phyloP scores from a whole-genome alignment of 2,329 filamentous ascomycete species.

The Aspergillus latus region DNA sequence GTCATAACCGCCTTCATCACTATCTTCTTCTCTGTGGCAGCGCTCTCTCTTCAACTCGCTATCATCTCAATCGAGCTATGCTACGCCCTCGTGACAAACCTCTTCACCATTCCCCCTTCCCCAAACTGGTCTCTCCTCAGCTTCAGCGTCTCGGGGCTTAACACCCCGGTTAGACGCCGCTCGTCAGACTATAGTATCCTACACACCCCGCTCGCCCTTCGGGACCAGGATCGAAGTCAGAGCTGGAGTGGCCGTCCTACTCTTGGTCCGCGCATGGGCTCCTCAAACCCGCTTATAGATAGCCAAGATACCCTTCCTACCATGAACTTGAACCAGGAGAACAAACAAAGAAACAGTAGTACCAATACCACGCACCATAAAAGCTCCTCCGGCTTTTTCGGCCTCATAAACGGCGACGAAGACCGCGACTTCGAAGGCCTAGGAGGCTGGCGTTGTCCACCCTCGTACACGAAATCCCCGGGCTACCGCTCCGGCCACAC shows the following conservation, averaged over 20 bases:
- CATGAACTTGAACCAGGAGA: background rate
- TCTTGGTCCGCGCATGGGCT: constrained; percentile 10
- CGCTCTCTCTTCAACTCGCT: constrained; percentile 61
- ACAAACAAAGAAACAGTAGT: constrained; percentile 20
- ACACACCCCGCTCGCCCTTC: constrained; percentile 1
- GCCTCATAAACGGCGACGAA: constrained; percentile 34
- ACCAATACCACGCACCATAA: constrained; percentile 12
- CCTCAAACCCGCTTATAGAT: constrained; percentile 5
- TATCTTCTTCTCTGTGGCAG: constrained; percentile 60
- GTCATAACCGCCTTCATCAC: constrained; percentile 64
- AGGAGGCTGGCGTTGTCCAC: constrained; percentile 40
- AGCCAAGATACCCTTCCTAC: background rate
- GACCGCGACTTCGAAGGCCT: constrained; percentile 47
- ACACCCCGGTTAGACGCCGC: constrained; percentile 27
- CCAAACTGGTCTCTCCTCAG: constrained; percentile 29
- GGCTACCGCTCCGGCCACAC: constrained; percentile 24
- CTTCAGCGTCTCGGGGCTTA: constrained; percentile 31
- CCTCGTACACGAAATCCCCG: constrained; percentile 20
- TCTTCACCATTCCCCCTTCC: constrained; percentile 44
- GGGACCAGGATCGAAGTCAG: background rate
- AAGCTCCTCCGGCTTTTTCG: constrained; percentile 22
- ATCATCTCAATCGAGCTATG: constrained; percentile 65
- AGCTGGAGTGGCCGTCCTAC: constrained; percentile 1
- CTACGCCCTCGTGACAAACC: constrained; percentile 58
- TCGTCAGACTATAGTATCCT: constrained; percentile 26